phyloP scores from a whole-genome alignment of 208 protist species.

The Acanthamoeba healyi region DNA sequence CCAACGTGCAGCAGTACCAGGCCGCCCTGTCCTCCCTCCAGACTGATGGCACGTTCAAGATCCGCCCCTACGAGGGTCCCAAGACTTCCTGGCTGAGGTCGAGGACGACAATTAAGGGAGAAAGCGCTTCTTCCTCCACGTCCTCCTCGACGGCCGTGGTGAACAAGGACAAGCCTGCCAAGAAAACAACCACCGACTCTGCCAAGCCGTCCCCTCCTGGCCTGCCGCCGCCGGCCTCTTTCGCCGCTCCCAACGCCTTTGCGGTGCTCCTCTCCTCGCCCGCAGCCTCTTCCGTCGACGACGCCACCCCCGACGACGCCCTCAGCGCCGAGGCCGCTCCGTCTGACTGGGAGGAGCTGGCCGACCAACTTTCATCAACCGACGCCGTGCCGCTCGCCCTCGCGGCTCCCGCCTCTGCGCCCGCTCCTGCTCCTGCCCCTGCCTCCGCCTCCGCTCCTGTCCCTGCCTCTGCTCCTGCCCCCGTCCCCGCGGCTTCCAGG shows the following conservation, averaged over 20 bases:
- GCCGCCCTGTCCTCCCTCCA: slow-evolving; percentile 16
- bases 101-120: slow-evolving; percentile 20
- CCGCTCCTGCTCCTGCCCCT: background rate
- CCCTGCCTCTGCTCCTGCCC: background rate
- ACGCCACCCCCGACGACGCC: background rate
- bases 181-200: background rate
- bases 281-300: background rate
- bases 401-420: background rate
- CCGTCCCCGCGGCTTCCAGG: background rate
- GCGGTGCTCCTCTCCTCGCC: background rate
- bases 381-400: background rate
- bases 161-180: background rate
- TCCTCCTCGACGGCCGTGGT: background rate
- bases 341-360: background rate
- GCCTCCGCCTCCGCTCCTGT: background rate
- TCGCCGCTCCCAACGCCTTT: slow-evolving; percentile 14
- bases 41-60: slow-evolving; percentile 31
- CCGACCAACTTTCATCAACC: background rate
- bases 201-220: background rate
- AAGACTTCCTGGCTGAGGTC: slow-evolving; percentile 41
- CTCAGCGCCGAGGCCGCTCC: background rate
- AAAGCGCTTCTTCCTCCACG: slow-evolving; percentile 66
- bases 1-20: slow-evolving; percentile 52
- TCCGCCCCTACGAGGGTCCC: slow-evolving; percentile 46
- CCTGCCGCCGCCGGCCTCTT: background rate